phyloP scores from a whole-genome alignment of 2,329 filamentous ascomycete species.

The Aspergillus pseudoviridinutans region DNA sequence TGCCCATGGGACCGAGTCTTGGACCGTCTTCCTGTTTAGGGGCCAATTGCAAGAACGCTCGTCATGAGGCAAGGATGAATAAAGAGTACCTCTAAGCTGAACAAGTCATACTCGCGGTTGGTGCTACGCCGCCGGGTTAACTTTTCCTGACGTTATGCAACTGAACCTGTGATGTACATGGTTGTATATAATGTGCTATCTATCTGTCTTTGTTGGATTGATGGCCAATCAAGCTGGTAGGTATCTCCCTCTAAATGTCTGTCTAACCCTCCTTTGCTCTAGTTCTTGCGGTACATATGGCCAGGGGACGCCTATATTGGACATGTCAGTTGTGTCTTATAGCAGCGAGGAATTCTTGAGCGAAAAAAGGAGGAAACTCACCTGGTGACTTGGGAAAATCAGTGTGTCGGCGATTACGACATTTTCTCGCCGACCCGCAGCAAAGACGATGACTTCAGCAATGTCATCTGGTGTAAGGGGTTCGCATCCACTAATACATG shows the following conservation, averaged over 20 bases:
- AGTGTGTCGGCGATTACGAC: slow-evolving; percentile 85
- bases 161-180: background rate
- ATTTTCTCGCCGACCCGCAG: slow-evolving; percentile 79
- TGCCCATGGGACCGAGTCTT: background rate
- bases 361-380: slow-evolving; percentile 34
- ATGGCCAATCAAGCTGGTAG: background rate
- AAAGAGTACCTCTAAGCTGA: background rate
- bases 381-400: slow-evolving; percentile 86
- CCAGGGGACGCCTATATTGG: slow-evolving; percentile 16
- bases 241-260: background rate
- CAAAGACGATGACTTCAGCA: slow-evolving; percentile 84
- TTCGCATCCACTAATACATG: slow-evolving; percentile 60
- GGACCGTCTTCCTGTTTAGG: background rate
- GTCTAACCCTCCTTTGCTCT: slow-evolving; percentile 5
- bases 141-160: background rate
- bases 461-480: slow-evolving; percentile 87
- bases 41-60: background rate
- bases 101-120: background rate
- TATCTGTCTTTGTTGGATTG: background rate
- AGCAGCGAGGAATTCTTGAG: background rate
- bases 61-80: background rate
- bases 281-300: slow-evolving; percentile 23
- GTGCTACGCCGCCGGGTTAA: background rate
- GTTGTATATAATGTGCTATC: background rate
- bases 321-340: background rate